These are phyloP conservation scores for Neonectria ditissima DNA, from an alignment of 2,329 filamentous ascomycete genomes.

Conservation along the genomic window DNA sequence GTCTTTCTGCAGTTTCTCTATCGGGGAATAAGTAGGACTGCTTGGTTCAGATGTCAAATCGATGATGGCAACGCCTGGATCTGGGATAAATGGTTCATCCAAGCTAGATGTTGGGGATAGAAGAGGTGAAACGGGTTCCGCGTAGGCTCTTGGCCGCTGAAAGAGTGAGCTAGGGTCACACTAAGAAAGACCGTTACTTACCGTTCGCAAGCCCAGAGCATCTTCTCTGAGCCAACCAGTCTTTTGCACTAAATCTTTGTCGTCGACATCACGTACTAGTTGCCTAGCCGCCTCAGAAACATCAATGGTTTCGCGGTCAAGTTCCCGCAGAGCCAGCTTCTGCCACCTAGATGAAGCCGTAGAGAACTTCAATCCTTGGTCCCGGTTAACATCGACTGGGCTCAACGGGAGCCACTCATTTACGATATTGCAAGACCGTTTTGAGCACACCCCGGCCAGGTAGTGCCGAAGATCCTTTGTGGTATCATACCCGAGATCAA, in stretches of 20 bases:
- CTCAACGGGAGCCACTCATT: conserved; percentile 48
- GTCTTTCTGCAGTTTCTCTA: conserved; percentile 24
- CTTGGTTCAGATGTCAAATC: conserved; percentile 48
- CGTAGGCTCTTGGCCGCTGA: conserved; percentile 11
- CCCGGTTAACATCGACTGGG: conserved; percentile 35
- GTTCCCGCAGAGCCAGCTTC: conserved; percentile 41
- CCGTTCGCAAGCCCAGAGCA: conserved; percentile 23
- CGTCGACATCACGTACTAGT: background rate
- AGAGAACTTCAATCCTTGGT: conserved; percentile 47
- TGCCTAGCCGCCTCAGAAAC: background rate
- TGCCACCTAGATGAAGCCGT: conserved; percentile 35
- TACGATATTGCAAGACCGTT: conserved; percentile 37
- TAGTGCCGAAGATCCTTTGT: conserved; percentile 41
- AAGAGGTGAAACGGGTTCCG: conserved; percentile 43
- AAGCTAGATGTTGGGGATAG: conserved; percentile 43
- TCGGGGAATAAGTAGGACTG: conserved; percentile 34
- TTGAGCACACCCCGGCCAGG: conserved; percentile 29
- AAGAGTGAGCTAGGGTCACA: background rate
- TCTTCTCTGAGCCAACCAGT: conserved; percentile 3
- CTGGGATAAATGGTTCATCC: conserved; percentile 38
- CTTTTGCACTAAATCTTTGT: background rate
- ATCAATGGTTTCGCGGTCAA: conserved; percentile 41
- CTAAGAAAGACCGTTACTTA: conserved; percentile 4
- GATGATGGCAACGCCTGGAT: conserved; percentile 34
- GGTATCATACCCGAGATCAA: conserved; percentile 42